Evolutionary conservation across 2,329 filamentous ascomycete genomes (phyloP).

Genomic region (Aspergillus novoparasiticus): DNA sequence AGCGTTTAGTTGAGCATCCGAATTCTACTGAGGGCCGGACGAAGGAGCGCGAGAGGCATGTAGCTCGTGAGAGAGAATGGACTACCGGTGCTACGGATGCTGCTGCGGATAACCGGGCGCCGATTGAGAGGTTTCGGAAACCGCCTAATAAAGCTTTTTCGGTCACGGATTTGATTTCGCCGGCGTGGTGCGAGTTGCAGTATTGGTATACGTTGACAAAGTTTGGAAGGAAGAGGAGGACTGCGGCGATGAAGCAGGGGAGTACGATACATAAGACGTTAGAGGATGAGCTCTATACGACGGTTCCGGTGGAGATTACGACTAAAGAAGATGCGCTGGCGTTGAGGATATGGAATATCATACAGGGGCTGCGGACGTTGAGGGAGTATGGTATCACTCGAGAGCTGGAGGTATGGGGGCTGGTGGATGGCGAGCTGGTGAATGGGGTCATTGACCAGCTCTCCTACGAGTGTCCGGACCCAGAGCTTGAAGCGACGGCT

Average conservation of each 20-base stretch:
- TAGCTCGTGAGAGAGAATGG: constrained; percentile 30
- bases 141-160: constrained; percentile 77
- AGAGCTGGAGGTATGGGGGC: constrained; percentile 82
- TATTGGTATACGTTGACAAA: constrained; percentile 84
- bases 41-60: constrained; percentile 33
- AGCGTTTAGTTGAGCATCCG: constrained; percentile 64
- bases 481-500: constrained; percentile 66
- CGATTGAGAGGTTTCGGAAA: constrained; percentile 76
- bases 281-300: constrained; percentile 81
- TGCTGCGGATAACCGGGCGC: constrained; percentile 56
- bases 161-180: constrained; percentile 84
- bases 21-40: constrained; percentile 39
- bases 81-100: constrained; percentile 19
- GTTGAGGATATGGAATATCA: constrained; percentile 83
- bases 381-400: constrained; percentile 71
- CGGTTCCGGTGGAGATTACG: constrained; percentile 70
- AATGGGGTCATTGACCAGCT: constrained; percentile 90
- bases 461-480: constrained; percentile 74
- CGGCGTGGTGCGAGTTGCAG: constrained; percentile 94
- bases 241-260: constrained; percentile 81
- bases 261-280: constrained; percentile 77
- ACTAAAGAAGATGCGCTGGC: constrained; percentile 83
- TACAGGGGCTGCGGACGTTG: constrained; percentile 78
- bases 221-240: constrained; percentile 73
- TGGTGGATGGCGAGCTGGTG: constrained; percentile 77